These are phyloP conservation scores for Xylariomycetidae sp. DNA, from an alignment of 2,329 filamentous ascomycete genomes.

Conservation along the genomic window DNA sequence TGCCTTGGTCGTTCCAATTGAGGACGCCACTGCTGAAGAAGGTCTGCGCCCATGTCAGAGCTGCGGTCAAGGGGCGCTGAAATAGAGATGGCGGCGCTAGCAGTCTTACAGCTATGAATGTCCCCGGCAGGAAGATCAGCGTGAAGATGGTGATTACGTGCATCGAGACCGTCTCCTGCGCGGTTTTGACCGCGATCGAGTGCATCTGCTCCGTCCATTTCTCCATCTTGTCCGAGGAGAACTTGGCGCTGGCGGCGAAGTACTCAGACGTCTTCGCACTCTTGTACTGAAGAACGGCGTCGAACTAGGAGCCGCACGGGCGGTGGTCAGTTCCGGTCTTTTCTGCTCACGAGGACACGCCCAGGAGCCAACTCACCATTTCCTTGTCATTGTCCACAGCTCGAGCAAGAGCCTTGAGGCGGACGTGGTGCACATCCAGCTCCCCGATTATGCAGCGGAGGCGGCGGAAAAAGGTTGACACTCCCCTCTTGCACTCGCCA, in stretches of 20 bases:
- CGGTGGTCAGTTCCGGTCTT: not conserved
- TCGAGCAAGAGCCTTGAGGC: conserved; percentile 9
- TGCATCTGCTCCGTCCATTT: conserved; percentile 37
- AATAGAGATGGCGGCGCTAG: too few relatives aligned
- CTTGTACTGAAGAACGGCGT: conserved; percentile 17
- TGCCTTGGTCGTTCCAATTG: too few relatives aligned
- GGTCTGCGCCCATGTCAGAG: too few relatives aligned
- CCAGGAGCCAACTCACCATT: conserved; percentile 9
- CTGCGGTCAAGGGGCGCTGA: too few relatives aligned
- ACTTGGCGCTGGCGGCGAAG: conserved; percentile 15
- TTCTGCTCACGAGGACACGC: not conserved
- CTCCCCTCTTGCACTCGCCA: conserved; percentile 4
- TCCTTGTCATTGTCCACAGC: conserved; percentile 11
- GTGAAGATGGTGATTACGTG: conserved; percentile 26
- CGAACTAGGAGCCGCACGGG: conserved; percentile 13
- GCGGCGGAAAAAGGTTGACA: conserved; percentile 10
- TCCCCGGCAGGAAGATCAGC: conserved; percentile 25
- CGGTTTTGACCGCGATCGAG: conserved; percentile 44
- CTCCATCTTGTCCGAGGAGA: conserved; percentile 14
- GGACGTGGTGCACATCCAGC: conserved; percentile 9
- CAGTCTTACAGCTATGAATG: conserved; percentile 24
- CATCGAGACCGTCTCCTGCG: conserved; percentile 32
- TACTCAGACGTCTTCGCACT: conserved; percentile 15
- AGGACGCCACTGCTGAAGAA: too few relatives aligned
- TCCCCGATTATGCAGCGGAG: conserved; percentile 10